Base-by-base conservation (phyloP, 768 basidiomycete species). In the Mycena metata region DNA sequence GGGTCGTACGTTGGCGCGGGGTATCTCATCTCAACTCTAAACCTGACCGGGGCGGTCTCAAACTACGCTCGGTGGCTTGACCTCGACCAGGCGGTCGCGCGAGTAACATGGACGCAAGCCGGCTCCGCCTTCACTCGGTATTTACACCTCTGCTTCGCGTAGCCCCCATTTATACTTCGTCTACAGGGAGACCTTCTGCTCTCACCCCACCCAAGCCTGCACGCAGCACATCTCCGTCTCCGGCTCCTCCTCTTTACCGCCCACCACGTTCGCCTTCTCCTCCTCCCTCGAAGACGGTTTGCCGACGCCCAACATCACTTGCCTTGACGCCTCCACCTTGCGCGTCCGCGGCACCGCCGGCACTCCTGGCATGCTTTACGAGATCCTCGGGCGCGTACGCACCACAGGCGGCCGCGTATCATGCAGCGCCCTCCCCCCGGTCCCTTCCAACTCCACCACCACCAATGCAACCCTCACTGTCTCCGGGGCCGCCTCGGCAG, bases 1-100 rank as follows among this genome's bases (percentile, higher is more conserved):
- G 92, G 91, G 24, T 91, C 92, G 3, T 92, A 90, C 70, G 83
- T 88, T 4, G 88, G 88, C 7, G 88, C 92, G 8, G 91, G 91
- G 7, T 84, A 88, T 72, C 76, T 93, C 1, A 66, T 91, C 3
- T 82, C 87, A 0, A 87, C 83, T 12, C 69, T 91, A 26, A 76
- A 86, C 67, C 69, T 73, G 10, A 82, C 80, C 2, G 85, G 80
- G 0, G 36, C 77, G 7, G 74, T 83, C 5, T 77, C 81, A 8
- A 79, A 86, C 67, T 93, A 90, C 72, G 81, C 76, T 26, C 85
- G 92, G 26, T 93, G 89, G 88, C 81, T 94, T 36, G 91, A 94
- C 69, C 79, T 94, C 35, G 91, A 93, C 67, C 78, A 86, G 66
- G 90, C 83, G 2, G 77, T 90, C 39, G 82, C 86, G 10, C 82